phyloP scores from a whole-genome alignment of 2,329 filamentous ascomycete genomes.

The Fusarium sp. region DNA sequence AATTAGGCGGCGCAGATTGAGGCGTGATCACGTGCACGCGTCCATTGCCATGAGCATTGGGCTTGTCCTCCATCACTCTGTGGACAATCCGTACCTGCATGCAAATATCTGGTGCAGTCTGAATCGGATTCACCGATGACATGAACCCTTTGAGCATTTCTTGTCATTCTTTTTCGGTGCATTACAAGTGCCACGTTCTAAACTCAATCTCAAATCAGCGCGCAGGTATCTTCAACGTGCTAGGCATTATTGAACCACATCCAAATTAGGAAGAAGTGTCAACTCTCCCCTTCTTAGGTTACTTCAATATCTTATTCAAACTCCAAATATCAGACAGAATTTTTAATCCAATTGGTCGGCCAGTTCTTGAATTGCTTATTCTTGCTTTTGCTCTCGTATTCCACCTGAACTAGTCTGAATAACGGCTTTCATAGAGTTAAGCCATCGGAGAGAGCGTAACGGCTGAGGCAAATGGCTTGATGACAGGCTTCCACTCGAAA shows the following conservation, averaged over 20 bases:
- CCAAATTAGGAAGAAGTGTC: not conserved
- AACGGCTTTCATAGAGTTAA: not conserved
- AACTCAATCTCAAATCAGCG: not conserved
- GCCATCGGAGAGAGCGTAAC: constrained; percentile 8
- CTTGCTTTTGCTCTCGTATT: not conserved
- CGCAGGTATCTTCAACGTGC: not conserved
- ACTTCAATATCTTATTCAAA: not conserved
- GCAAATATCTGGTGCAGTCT: not conserved
- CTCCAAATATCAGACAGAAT: not conserved
- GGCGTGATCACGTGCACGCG: constrained; percentile 46
- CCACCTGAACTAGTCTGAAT: not conserved
- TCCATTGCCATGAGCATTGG: not conserved
- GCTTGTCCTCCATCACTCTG: not conserved
- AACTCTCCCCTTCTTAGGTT: not conserved
- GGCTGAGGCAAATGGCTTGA: not conserved
- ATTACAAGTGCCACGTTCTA: not conserved
- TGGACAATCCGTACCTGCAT: not conserved
- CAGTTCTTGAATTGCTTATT: not conserved
- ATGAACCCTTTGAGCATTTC: too few species aligned
- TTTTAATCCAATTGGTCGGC: not conserved
- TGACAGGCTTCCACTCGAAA: not conserved
- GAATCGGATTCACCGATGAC: not conserved
- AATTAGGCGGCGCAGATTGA: constrained; percentile 52
- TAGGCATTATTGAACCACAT: not conserved
- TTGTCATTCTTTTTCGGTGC: not conserved